A percentile compares a stretch with the other conserved stretches of the same genome.
Conservation (phyloP, 2,329 filamentous ascomycete genomes). For the Gyromitra esculenta region DNA sequence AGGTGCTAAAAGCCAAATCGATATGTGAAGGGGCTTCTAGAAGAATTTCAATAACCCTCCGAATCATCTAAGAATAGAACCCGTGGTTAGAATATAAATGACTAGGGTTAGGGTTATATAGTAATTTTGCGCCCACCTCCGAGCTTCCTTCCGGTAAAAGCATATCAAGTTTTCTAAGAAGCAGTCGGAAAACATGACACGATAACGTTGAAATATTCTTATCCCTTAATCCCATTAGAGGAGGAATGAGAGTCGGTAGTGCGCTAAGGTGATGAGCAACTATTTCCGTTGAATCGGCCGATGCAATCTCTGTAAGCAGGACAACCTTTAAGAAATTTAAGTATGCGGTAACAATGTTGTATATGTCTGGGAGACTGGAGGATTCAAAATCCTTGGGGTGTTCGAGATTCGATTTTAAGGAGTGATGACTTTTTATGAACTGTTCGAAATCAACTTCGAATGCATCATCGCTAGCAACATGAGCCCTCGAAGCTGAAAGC, state of each 20-base stretch:
- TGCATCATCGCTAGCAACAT: slow-evolving; percentile 51
- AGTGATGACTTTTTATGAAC: slow-evolving; percentile 38
- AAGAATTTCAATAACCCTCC: slow-evolving; percentile 43
- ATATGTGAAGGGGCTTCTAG: slow-evolving; percentile 38
- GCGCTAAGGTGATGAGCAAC: slow-evolving; percentile 12
- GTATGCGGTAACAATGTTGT: slow-evolving; percentile 18
- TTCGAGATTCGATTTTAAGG: neutral
- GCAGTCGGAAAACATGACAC: slow-evolving; percentile 42
- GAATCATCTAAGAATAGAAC: slow-evolving; percentile 38
- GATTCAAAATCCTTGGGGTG: neutral
- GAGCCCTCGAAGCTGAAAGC: slow-evolving; percentile 29
- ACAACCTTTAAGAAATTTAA: slow-evolving; percentile 43
- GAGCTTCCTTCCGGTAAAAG: slow-evolving; percentile 28
- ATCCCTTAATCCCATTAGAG: slow-evolving; percentile 36
- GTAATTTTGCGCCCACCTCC: slow-evolving; percentile 36
- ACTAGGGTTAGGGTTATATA: slow-evolving; percentile 25
- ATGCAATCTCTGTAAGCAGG: slow-evolving; percentile 31
- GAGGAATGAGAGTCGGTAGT: slow-evolving; percentile 25
- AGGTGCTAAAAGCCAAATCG: slow-evolving; percentile 44
- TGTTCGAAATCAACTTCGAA: slow-evolving; percentile 40
- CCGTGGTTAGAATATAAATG: slow-evolving; percentile 6
- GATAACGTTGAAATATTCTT: slow-evolving; percentile 28
- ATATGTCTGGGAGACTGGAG: slow-evolving; percentile 20
- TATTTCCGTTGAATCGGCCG: neutral
- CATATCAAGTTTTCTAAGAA: slow-evolving; percentile 39